A percentile compares a stretch with the other conserved stretches of the same genome.
Conservation (phyloP, 345 rosid genomes). For the Bruguiera gymnorhiza region DNA sequence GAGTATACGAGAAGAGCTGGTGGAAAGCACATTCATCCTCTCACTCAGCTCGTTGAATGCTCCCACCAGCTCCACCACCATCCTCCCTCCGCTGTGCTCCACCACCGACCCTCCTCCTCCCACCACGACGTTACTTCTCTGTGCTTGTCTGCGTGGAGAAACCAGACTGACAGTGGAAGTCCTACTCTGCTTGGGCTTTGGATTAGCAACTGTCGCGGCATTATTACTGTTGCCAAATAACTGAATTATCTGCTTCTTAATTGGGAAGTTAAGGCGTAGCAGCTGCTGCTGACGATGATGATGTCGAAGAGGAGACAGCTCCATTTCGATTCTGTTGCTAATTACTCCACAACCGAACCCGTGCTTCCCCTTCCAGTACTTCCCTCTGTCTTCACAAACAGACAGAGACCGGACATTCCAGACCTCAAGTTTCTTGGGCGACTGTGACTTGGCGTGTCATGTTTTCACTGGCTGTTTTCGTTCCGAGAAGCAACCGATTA, state of each 20-base stretch:
- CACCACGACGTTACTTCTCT: too few species aligned
- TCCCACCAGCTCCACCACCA: conserved; percentile 97
- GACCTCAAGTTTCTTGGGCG: neutral
- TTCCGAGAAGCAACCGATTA: too few species aligned
- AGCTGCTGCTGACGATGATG: neutral
- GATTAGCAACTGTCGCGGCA: neutral
- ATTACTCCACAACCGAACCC: too few species aligned
- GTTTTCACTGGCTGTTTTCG: neutral
- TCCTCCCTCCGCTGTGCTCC: conserved; percentile 80
- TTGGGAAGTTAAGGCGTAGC: neutral
- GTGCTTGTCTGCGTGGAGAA: too few species aligned
- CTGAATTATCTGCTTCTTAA: neutral
- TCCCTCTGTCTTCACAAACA: too few species aligned
- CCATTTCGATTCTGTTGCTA: neutral
- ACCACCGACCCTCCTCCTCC: too few species aligned
- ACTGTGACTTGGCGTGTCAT: neutral
- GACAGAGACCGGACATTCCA: too few species aligned
- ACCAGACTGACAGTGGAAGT: too few species aligned
- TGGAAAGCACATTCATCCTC: conserved; percentile 77
- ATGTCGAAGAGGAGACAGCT: conserved; percentile 4
- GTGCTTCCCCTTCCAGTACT: too few species aligned
- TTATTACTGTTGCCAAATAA: neutral
- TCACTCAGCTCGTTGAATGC: conserved; percentile 85
- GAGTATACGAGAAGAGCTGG: conserved; percentile 67
- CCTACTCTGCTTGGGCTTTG: too few species aligned